Base-by-base conservation (phyloP, 345 rosid species). In the Adansonia digitata region DNA sequence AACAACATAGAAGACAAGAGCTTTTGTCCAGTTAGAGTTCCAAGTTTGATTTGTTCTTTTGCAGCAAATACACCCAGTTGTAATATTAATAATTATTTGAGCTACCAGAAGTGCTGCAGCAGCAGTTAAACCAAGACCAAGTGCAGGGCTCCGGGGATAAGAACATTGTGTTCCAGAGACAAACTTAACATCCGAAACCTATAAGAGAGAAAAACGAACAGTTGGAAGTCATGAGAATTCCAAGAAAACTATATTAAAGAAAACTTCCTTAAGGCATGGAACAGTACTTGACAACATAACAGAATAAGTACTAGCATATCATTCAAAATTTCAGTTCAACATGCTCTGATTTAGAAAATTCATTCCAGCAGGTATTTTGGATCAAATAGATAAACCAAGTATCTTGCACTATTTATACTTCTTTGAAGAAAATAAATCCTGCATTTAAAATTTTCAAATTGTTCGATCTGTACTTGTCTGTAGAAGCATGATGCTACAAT, bases 51-150 rank as follows among this genome's bases (percentile, higher is more conserved):
- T 85, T 69, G 81, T 79, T 82, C 87, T 86, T 81, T 81, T 85
- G 87, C 98, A 92, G 85, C 97, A 94, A 77, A 91, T 48, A 78
- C 98, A 92, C 26, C 98, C 93, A 26, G 85, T 86, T 64, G 91
- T 83, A 27, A 85, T 82, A 56, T 86, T 92, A 2, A 81, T 82
- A 46, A 86, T 79, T 29, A 92, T 77, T 81, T 92, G 98, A 72
- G 98, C 94, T 69, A 90, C 53, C 86, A 91, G 26, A 64, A 94
- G 92, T 34, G 89, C 80, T 42, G 88, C 69, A 14, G 99, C 92
- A 7, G 98, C 84, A 68, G 91, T 82, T 78, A 93, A 77, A 37
- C 99, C 99, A 79, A 91, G 93, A 34, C 83, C 82, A 22, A 82
- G 83, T 46, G 99, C 98, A 53, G 93, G 92, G 80, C 89, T 93